Evolutionary conservation across 2,329 filamentous ascomycete genomes (phyloP), one percentile per base, ranked within the genome.

Genomic region (Aureobasidium musti): DNA sequence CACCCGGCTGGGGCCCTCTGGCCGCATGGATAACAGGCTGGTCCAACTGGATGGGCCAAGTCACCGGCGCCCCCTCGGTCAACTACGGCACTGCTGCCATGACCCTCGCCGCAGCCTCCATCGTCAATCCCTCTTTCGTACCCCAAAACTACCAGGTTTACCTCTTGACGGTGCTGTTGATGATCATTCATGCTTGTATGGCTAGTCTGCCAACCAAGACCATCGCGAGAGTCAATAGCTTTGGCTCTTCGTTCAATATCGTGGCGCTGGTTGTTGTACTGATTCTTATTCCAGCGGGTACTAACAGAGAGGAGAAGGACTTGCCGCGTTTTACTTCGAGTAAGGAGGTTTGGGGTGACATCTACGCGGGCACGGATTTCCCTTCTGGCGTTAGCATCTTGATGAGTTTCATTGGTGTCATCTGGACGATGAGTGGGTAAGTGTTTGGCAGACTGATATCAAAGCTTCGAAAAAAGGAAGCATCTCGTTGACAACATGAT

Each of bases 331-430:
- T 89, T 75, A 80, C 82, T 2, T 76, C 85, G 0, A 84, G 82
- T 2, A 81, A 78, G 41, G 79, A 84, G 49, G 88, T 91, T 37
- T 91, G 89, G 84, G 85, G 86, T 60, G 80, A 80, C 6, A 88
- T 91, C 66, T 85, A 89, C 71, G 84, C 87, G 65, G 83, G 84
- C 28, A 91, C 89, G 0, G 84, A 87, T 53, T 91, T 85, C 73
- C 87, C 89, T 0, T 82, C 87, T 64, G 89, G 89, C 21, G 79
- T 91, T 23, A 84, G 87, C 0, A 82, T 91, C 0, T 79, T 91
- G 30, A 91, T 91, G 88, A 86, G 83, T 26, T 92, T 91, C 74
- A 83, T 90, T 50, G 83, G 84, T 33, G 87, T 89, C 39, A 89
- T 90, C 69, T 89, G 87, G 87, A 89, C 87, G 5, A 88, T 87